Base-by-base conservation (phyloP, 2,329 filamentous ascomycete species). In the Alternaria dauci region DNA sequence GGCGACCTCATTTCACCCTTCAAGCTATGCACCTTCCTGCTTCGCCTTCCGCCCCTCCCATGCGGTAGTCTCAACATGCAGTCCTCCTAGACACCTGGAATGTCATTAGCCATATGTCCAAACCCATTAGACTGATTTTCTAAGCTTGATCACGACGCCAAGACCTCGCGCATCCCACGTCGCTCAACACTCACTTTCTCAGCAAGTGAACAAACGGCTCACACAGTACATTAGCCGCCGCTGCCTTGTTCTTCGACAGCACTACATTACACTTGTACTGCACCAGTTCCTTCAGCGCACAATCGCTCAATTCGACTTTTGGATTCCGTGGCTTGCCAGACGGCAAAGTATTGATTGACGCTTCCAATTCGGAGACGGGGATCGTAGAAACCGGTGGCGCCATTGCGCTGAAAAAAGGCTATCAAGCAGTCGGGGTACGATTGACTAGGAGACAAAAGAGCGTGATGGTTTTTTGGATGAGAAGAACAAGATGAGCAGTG, bases 191-290 rank as follows among this genome's bases (percentile, higher is more conserved):
- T 77, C 75, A 89, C 87, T 80, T 80, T 72, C 87, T 78, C 74
- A 89, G 87, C 52, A 88, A 75, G 71, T 87, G 77, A 69, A 88
- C 80, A 28, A 89, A 77, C n/a, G 85, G 85, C 72, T 83, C 78
- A 69, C 87, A 89, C 5, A 85, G 74, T 26, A 85, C 76, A 3
- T 79, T 76, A 3, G 81, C 78, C 52, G 74, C 71, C 18, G 76
- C 78, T 52, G 77, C 70, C 34, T 81, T 76, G 44, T 73, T 58
- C 43, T 58, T 36, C 18, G 65, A 28, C 11, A 80, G 75, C 8
- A 82, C 78, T 9, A 87, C 77, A 71, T 87, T 83, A 76, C 88
- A 90, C 26, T 83, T 83, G 71, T 88, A 89, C 77, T 90, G 88
- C 47, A 86, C 78, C 75, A 90, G 76, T 72, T 89, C 86, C 66